Evolutionary conservation across 305 asterid species (phyloP).

Genomic region (Ajuga reptans): DNA sequence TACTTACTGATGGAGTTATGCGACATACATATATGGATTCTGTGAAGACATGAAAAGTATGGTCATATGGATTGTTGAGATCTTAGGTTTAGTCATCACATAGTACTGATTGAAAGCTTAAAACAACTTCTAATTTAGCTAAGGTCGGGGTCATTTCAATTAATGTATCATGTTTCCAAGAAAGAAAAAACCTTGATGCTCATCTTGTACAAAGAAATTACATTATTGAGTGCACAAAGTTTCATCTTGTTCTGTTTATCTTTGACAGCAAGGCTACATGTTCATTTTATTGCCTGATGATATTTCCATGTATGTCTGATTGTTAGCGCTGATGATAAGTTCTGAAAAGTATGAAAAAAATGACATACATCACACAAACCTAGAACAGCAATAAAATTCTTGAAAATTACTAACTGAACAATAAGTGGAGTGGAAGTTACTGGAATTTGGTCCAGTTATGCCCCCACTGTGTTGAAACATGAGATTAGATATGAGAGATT

Average conservation of each 20-base stretch:
- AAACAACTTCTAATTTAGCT: background rate
- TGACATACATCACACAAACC: background rate
- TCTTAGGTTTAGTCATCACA: background rate
- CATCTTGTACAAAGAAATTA: slow-evolving; percentile 1
- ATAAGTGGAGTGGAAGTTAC: background rate
- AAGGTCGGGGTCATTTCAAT: background rate
- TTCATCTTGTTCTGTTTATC: background rate
- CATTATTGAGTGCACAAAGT: background rate
- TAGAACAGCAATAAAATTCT: background rate
- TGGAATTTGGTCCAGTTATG: background rate
- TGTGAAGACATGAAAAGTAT: background rate
- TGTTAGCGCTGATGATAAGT: background rate
- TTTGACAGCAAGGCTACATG: background rate
- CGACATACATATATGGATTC: background rate
- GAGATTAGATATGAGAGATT: slow-evolving; percentile 21
- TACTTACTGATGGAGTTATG: background rate
- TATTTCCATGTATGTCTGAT: background rate
- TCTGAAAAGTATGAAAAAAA: background rate
- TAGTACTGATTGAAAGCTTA: background rate
- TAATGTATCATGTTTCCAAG: background rate
- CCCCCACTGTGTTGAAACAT: slow-evolving; percentile 9
- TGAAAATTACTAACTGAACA: background rate
- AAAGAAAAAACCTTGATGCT: background rate
- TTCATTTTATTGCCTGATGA: slow-evolving; percentile 10
- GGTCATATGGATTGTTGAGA: background rate